Evolutionary conservation across 306 rosid genomes (phyloP).

Genomic region (Carpinus viminea): DNA sequence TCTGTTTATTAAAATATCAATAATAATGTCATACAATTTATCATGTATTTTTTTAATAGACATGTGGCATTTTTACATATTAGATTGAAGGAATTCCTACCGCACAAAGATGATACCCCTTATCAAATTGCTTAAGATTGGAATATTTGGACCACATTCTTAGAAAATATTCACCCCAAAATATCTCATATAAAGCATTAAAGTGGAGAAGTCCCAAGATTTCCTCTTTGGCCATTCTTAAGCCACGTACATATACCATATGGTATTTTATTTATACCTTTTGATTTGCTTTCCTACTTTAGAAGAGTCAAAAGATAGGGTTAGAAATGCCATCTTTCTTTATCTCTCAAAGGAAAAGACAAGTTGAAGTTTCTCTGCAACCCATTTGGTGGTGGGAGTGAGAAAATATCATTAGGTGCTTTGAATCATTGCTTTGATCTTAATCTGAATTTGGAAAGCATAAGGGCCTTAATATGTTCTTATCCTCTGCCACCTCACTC

Average conservation of each 20-base stretch:
- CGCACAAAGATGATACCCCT: not conserved
- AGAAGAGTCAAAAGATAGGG: not conserved
- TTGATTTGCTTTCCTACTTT: not conserved
- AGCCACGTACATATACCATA: not conserved
- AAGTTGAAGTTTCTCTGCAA: not conserved
- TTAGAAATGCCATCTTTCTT: not conserved
- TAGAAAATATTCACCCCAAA: not conserved
- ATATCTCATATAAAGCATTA: not conserved
- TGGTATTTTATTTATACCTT: not conserved
- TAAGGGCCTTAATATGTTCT: not conserved
- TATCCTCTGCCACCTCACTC: slow-evolving; percentile 6
- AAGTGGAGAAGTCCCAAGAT: not conserved
- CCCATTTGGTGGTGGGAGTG: not conserved
- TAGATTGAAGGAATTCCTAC: too few species aligned
- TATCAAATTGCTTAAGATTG: not conserved
- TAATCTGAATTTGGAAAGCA: not conserved
- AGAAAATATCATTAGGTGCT: not conserved
- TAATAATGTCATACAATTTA: too few species aligned
- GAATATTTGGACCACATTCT: not conserved
- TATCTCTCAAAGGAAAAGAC: not conserved
- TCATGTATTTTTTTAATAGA: too few species aligned
- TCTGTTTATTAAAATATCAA: too few species aligned
- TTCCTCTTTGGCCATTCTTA: not conserved
- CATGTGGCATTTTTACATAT: too few species aligned
- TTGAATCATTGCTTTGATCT: not conserved